Percentiles rank a stretch among this genome's conserved stretches.
Conservation (phyloP, 2,329 filamentous ascomycete species). For the Aspergillus intermedius region DNA sequence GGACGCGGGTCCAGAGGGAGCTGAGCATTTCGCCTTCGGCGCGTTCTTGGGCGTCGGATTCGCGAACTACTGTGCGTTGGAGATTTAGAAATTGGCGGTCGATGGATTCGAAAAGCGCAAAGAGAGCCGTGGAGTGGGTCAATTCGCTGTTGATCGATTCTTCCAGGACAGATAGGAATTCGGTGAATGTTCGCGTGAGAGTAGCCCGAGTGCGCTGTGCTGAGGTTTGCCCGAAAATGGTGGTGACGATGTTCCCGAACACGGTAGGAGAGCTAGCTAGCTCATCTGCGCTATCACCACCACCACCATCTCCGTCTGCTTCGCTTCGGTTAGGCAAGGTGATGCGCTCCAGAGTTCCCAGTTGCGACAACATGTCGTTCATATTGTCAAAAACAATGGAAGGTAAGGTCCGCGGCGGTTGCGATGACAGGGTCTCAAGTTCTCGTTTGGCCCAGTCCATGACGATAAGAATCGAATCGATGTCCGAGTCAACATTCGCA, state of each 20-base stretch:
- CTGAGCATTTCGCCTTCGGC: constrained; percentile 74
- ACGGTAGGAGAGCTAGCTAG: constrained; percentile 51
- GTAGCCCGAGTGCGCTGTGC: constrained; percentile 74
- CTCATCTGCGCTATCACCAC: constrained; percentile 6
- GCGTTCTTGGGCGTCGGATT: constrained; percentile 73
- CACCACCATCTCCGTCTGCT: constrained; percentile 5
- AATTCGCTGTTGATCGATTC: constrained; percentile 82
- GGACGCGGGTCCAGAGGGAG: constrained; percentile 76
- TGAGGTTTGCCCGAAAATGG: constrained; percentile 71
- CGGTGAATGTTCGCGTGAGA: constrained; percentile 78
- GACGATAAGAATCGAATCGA: constrained; percentile 85
- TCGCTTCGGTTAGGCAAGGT: constrained; percentile 21
- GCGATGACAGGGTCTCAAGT: constrained; percentile 60
- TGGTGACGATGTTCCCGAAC: constrained; percentile 62
- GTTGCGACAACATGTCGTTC: constrained; percentile 64
- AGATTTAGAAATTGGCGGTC: constrained; percentile 87
- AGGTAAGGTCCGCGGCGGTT: constrained; percentile 58
- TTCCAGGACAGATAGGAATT: constrained; percentile 81
- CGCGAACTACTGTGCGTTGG: constrained; percentile 75
- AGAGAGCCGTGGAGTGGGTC: constrained; percentile 70
- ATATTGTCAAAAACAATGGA: constrained; percentile 73
- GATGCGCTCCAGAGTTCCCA: constrained; percentile 35
- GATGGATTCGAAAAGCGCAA: constrained; percentile 84
- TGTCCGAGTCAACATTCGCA: constrained; percentile 84
- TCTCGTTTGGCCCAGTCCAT: constrained; percentile 96